Base-by-base conservation (phyloP, 108 stramenopile genomes). In the Nitzschia palea region DNA sequence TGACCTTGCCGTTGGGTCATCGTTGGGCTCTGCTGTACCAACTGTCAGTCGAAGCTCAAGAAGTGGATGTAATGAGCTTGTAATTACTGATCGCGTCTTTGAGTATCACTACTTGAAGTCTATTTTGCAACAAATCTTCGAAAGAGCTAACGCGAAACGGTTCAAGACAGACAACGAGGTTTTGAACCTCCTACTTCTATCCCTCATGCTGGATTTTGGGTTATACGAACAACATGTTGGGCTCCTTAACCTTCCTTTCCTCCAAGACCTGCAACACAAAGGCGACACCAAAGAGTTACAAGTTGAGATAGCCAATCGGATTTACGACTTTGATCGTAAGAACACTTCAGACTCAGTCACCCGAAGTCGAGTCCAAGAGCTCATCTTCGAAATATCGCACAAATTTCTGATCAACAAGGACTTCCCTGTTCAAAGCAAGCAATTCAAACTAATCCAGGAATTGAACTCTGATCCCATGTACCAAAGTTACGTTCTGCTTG, bases 121-220 rank as follows among this genome's bases (percentile, higher is more conserved):
- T 8, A 73, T 73, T 36, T 37, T 73, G 34, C 10, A 35, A 35
- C 55, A 44, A 35, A 25, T 55, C 5, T 73, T 73, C 23, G 43
- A 51, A 15, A 26, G 71, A 1, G 58, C 25, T 12, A 43, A 62
- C 29, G 63, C 54, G 3, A 23, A 36, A 4, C 71, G 63, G 18
- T 44, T 73, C 55, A 73, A 73, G 52, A 44, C 71, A 5, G 71
- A 73, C 34, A 73, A 73, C 33, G 56, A 65, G 65, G 71, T 73
- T 14, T 55, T 73, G 32, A 73, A 65, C 44, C 33, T 73, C 15
- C 47, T 55, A 37, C 55, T 73, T 20, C 25, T 73, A 23, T 73
- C 71, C 18, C 55, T 73, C 9, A 73, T 73, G 71, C 63, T 73
- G 34, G 71, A 73, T 36, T 73, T 73, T 31, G 71, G 63, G 36